Conservation (phyloP, 257 asterid species). For the Verbascum thapsus region DNA sequence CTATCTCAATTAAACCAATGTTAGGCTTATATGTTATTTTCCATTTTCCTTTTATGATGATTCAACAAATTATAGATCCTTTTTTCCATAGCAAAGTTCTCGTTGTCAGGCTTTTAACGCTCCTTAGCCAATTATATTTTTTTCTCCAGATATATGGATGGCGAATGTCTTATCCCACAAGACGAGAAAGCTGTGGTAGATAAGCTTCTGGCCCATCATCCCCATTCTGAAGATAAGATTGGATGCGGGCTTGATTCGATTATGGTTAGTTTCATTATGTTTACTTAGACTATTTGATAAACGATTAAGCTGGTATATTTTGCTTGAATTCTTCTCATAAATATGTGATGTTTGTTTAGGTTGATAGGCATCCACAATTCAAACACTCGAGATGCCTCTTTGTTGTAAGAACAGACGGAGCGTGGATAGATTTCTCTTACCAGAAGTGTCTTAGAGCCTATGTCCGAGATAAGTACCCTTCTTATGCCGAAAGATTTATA, state of each 20-base stretch:
- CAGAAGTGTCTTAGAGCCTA: slow-evolving; percentile 86
- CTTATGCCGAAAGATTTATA: slow-evolving; percentile 70
- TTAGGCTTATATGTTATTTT: not conserved
- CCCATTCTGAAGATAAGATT: slow-evolving; percentile 79
- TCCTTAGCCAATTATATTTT: slow-evolving; percentile 10
- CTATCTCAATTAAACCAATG: slow-evolving; percentile 5
- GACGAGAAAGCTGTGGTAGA: slow-evolving; percentile 72
- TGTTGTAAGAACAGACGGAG: slow-evolving; percentile 90
- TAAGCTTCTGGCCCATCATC: slow-evolving; percentile 87
- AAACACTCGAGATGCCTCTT: slow-evolving; percentile 84
- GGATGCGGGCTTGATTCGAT: slow-evolving; percentile 95
- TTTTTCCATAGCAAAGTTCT: slow-evolving; percentile 1
- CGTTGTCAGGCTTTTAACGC: slow-evolving; percentile 2
- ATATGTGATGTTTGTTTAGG: slow-evolving; percentile 46
- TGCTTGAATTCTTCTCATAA: slow-evolving; percentile 7
- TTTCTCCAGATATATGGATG: slow-evolving; percentile 74
- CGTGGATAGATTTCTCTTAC: slow-evolving; percentile 96
- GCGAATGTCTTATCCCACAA: slow-evolving; percentile 72
- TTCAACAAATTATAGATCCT: not conserved
- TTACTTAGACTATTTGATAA: too few relatives aligned
- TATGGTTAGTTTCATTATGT: slow-evolving; percentile 61
- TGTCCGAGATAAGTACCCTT: slow-evolving; percentile 74
- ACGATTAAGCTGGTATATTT: too few relatives aligned
- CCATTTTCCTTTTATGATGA: slow-evolving; percentile 1
- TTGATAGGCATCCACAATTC: slow-evolving; percentile 92